Base-by-base conservation (phyloP, 225 moss, liverwort and hornwort species). In the Pseudisothecium myosuroides region DNA sequence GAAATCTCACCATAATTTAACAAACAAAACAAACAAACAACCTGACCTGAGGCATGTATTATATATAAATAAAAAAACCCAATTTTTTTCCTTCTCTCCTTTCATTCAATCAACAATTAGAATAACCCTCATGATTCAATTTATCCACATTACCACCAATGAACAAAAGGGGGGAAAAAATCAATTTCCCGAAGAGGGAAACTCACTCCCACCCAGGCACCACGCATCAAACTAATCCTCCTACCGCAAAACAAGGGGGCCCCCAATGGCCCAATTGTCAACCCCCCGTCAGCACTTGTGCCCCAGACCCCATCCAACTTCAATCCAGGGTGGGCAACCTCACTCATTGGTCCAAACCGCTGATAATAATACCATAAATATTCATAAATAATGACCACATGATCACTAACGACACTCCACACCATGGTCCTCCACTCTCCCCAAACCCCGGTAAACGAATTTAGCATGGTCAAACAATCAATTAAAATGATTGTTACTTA, bases 301-400 rank as follows among this genome's bases (percentile, higher is more conserved):
- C 41, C 29, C 31, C 29, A 39, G 80, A 28, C 59, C 80, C 60
- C 80, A 80, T 80, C 41, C 81, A 81, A 21, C 73, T 83, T 28
- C 87, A 85, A 87, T 89, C 81, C 76, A 90, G 89, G 89, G 56
- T 69, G 88, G 88, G 84, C 88, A 82, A 77, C 81, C 71, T 88
- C 71, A 49, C 39, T 88, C 26, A 90, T 90, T 88, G 88, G 92
- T 39, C 55, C 67, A 4, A 45, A 39, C 6, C n/a, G 26, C 43
- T 75, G 76, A n/a, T n/a, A 72, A 59, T 10, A 36, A 83, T 81
- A 63, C 32, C 6, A 76, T 18, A 28, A 76, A 75, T 17, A 66
- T 58, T 59, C 41, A 18, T 41, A 60, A 61, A 41, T 3, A 43
- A 76, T 31, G 3, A 28, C 74, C 47, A 29, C 41, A 43, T 69